phyloP scores from a whole-genome alignment of 805 yeast species.

The Pichia phayaonensis region DNA sequence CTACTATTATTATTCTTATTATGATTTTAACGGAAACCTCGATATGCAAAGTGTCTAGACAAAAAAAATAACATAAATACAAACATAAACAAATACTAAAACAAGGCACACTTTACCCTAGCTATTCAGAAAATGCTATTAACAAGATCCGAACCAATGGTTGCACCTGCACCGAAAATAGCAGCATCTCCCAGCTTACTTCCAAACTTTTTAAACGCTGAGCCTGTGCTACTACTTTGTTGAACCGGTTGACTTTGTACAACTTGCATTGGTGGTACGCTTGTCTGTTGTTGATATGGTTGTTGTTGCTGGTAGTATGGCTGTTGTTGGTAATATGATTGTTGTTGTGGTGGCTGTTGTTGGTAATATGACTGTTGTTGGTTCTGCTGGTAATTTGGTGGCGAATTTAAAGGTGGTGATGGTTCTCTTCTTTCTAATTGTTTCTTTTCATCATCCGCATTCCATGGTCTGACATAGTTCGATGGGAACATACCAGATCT shows the following conservation, averaged over 20 bases:
- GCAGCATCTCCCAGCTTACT: constrained; percentile 91
- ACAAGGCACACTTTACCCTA: not conserved
- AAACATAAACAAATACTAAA: not conserved
- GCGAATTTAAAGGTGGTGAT: constrained; percentile 1
- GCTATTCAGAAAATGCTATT: constrained; percentile 30
- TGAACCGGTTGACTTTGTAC: constrained; percentile 13
- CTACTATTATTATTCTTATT: too few relatives aligned
- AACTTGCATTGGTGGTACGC: not conserved
- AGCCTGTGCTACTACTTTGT: constrained; percentile 10
- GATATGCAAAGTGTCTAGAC: too few relatives aligned
- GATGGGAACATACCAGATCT: constrained; percentile 82
- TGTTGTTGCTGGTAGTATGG: constrained; percentile 8
- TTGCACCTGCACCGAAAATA: constrained; percentile 96
- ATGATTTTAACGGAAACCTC: too few relatives aligned
- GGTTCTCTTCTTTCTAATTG: not conserved
- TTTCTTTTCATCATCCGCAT: constrained; percentile 1
- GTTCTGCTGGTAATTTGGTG: constrained; percentile 15
- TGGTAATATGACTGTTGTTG: constrained; percentile 15
- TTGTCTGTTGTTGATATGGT: constrained; percentile 13
- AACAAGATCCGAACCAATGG: constrained; percentile 81
- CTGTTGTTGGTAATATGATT: constrained; percentile 6
- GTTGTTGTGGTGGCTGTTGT: constrained; percentile 7
- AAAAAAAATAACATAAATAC: too few relatives aligned
- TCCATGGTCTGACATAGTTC: constrained; percentile 57
- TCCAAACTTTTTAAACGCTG: constrained; percentile 58